Evolutionary conservation across 345 rosid species (phyloP).

Genomic region (Microcos paniculata): DNA sequence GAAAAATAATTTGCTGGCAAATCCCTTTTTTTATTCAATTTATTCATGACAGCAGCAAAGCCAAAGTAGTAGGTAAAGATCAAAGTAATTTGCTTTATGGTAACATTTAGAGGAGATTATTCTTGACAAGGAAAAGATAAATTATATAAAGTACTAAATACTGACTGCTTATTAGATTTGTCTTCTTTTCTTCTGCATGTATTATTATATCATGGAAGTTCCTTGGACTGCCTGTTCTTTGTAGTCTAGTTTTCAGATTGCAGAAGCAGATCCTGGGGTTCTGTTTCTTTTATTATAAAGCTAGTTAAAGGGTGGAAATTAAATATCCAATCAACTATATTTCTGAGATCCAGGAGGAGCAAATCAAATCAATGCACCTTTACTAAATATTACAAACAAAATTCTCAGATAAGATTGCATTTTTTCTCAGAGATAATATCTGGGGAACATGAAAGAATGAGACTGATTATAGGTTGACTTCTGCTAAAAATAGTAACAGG

Average conservation of each 20-base stretch:
- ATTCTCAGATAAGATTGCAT: too few species aligned
- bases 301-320: too few species aligned
- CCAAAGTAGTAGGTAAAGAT: background rate
- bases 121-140: background rate
- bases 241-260: background rate
- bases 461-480: background rate
- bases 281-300: too few species aligned
- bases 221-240: background rate
- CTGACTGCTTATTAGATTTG: background rate
- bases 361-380: too few species aligned
- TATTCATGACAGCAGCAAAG: background rate
- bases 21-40: background rate
- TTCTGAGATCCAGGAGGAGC: too few species aligned
- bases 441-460: background rate
- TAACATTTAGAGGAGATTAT: background rate
- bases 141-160: background rate
- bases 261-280: background rate
- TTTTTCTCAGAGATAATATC: too few species aligned
- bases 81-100: background rate
- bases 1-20: background rate
- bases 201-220: background rate
- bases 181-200: background rate
- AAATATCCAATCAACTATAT: too few species aligned
- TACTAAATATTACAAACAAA: too few species aligned
- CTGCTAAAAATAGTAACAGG: background rate